Evolutionary conservation across 2,329 filamentous ascomycete species (phyloP), one percentile per base, ranked within the genome.

Genomic region (Fusarium sp.): DNA sequence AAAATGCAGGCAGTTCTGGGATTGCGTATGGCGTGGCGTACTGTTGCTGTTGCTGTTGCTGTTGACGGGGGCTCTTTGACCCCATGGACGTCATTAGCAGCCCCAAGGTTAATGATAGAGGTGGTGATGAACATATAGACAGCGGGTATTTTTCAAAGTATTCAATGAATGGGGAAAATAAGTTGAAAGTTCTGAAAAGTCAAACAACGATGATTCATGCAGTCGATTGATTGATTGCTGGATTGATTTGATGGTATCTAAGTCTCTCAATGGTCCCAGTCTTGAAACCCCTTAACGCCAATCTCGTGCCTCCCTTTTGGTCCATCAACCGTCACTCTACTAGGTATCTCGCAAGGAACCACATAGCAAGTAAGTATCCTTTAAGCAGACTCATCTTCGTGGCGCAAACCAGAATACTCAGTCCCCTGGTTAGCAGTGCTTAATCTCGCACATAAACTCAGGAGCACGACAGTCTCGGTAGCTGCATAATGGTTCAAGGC

Each of bases 401-500:
- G 81, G 58, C 85, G 82, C 62, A 88, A 73, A 3, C 87, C 88
- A 9, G 86, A 85, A 74, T 86, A 89, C 75, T 90, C 87, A 0
- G 87, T 90, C 18, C 91, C 92, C 77, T 94, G 91, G 65, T 92
- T 93, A 11, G 92, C 93, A 64, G 91, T 93, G 74, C 91, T 94
- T 75, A 97, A 77, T 65, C 93, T 82, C 11, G 93, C 93, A 77
- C 93, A 97, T 14, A 99, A 83, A 70, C 94, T 95, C 67, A 98
- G 82, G 70, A 99, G 85, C 16, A 97, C 96, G 3, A 97, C 95
- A 38, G 96, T 98, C 83, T 99, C 96, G 0, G 96, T 98, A 0
- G 96, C 96, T 3, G 96, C 96, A 74, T 97, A 96, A 79, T 98
- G 97, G 74, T 99, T 98, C 68, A 99, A 85, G 65, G 93, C 95